A percentile compares a stretch with the other conserved stretches of the same genome.
These are phyloP conservation scores for Starmerella apis DNA, from an alignment of 805 yeast genomes.

Conservation along the genomic window DNA sequence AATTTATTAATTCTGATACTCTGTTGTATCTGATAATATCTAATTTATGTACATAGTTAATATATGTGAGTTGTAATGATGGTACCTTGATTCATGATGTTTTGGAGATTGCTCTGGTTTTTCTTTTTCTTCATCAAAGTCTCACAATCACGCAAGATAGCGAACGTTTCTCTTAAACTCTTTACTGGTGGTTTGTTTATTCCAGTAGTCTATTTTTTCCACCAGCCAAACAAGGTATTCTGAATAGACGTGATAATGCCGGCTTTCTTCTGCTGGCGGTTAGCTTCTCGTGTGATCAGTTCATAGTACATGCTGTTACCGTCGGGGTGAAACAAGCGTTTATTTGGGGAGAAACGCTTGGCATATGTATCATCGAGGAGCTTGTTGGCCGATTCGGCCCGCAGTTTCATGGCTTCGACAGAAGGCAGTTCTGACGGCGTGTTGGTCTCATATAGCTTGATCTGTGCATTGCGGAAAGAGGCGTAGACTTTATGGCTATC, in stretches of 20 bases:
- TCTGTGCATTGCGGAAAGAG: conserved; percentile 40
- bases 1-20: neutral
- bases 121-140: no score
- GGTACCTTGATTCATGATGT: no score
- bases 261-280: conserved; percentile 51
- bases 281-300: conserved; percentile 57
- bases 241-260: conserved; percentile 51
- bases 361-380: conserved; percentile 21
- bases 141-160: no score
- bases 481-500: conserved; percentile 41
- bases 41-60: no score
- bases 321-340: conserved; percentile 62
- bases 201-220: conserved; percentile 23
- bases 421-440: conserved; percentile 24
- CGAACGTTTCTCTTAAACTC: no score
- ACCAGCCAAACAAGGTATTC: conserved; percentile 61
- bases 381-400: conserved; percentile 23
- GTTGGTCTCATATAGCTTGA: conserved; percentile 34
- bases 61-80: no score
- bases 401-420: conserved; percentile 23
- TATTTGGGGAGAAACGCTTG: conserved; percentile 30
- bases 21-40: no score
- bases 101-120: no score
- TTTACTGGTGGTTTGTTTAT: no score
- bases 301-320: conserved; percentile 75